Conservation (phyloP, 2,329 filamentous ascomycete species). For the Remersonia thermophila region DNA sequence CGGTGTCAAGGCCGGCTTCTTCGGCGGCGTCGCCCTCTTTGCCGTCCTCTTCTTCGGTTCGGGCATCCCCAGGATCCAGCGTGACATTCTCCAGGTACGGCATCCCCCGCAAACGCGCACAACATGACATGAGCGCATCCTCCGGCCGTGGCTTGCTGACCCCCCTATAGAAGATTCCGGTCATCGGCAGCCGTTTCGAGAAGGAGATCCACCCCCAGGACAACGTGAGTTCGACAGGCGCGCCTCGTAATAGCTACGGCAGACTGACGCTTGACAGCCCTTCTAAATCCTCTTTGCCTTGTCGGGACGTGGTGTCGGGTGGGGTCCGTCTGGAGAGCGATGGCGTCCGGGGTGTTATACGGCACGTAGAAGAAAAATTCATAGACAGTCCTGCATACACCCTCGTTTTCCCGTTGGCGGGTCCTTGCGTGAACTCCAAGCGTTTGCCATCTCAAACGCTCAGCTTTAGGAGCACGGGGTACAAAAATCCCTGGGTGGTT, state of each 20-base stretch:
- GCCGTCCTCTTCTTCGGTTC: slow-evolving; percentile 48
- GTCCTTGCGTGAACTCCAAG: not conserved
- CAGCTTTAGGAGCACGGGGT: too few species aligned
- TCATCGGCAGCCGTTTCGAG: slow-evolving; percentile 38
- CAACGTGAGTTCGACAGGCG: slow-evolving; percentile 38
- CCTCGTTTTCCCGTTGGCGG: not conserved
- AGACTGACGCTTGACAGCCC: too few species aligned
- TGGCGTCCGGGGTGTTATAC: slow-evolving; percentile 2
- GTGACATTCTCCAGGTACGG: slow-evolving; percentile 45
- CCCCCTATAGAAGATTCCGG: slow-evolving; percentile 38
- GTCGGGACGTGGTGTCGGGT: slow-evolving; percentile 1
- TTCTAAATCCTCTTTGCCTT: slow-evolving; percentile 1
- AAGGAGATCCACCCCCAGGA: slow-evolving; percentile 46
- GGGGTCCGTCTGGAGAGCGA: slow-evolving; percentile 1
- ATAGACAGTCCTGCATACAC: slow-evolving; percentile 12
- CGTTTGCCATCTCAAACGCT: too few species aligned
- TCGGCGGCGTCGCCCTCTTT: slow-evolving; percentile 45
- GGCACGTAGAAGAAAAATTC: slow-evolving; percentile 11
- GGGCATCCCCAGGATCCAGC: slow-evolving; percentile 47
- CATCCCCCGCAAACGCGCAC: not conserved
- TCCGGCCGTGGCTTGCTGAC: slow-evolving; percentile 18
- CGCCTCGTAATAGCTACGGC: too few species aligned
- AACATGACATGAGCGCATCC: too few species aligned
- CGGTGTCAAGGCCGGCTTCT: slow-evolving; percentile 38
- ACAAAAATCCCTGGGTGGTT: too few species aligned